Evolutionary conservation across 2,329 filamentous ascomycete species (phyloP).

Genomic region (Alternaria metachromatica): DNA sequence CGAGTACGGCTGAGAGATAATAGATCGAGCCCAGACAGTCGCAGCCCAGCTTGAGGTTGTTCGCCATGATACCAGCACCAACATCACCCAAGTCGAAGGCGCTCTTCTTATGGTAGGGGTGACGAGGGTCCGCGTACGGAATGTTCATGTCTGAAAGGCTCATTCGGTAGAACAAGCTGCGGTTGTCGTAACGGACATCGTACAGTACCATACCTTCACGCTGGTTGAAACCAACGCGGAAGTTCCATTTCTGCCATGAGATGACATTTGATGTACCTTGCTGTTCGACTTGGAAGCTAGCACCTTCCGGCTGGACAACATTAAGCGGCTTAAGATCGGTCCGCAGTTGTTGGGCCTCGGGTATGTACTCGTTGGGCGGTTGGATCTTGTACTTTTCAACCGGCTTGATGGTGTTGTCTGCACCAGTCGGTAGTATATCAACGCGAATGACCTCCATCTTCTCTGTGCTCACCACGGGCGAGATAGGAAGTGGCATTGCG

Average conservation of each 20-base stretch:
- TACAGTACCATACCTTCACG: constrained; percentile 74
- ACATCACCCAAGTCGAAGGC: constrained; percentile 75
- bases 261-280: constrained; percentile 63
- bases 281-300: constrained; percentile 63
- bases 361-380: constrained; percentile 70
- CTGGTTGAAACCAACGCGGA: constrained; percentile 72
- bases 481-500: constrained; percentile 70
- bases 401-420: constrained; percentile 64
- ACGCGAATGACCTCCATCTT: constrained; percentile 72
- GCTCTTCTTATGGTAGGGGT: constrained; percentile 69
- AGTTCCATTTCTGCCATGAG: constrained; percentile 74
- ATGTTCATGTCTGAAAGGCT: constrained; percentile 73
- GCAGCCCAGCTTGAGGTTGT: constrained; percentile 72
- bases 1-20: constrained; percentile 66
- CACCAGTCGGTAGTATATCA: constrained; percentile 72
- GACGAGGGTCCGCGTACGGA: constrained; percentile 67
- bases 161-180: constrained; percentile 71
- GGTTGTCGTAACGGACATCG: constrained; percentile 67
- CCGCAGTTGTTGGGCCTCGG: constrained; percentile 66
- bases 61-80: constrained; percentile 70
- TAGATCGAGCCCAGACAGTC: constrained; percentile 75
- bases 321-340: constrained; percentile 70
- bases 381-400: constrained; percentile 64
- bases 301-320: constrained; percentile 69
- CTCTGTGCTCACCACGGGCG: constrained; percentile 69